Conservation (phyloP, 345 rosid species). For the Clausena lansium region DNA sequence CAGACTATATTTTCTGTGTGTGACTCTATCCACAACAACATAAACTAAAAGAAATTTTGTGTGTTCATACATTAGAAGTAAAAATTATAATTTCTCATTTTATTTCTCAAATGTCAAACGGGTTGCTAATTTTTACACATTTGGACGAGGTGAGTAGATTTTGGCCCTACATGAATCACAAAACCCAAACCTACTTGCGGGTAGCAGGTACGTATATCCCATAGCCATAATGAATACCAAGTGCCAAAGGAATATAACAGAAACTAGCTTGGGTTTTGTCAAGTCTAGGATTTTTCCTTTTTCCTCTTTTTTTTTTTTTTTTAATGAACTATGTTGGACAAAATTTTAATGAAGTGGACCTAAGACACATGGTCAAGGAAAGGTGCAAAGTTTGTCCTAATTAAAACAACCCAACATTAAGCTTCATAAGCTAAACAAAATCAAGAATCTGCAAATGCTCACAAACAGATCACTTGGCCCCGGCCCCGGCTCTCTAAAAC, state of each 20-base stretch:
- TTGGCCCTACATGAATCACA: not conserved
- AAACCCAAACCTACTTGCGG: not conserved
- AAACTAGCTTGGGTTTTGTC: conserved; percentile 7
- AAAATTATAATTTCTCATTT: too few relatives aligned
- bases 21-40: too few relatives aligned
- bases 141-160: not conserved
- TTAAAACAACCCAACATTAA: not conserved
- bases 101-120: not conserved
- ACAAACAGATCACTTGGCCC: conserved; percentile 21
- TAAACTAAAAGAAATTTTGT: too few relatives aligned
- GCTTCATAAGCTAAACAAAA: not conserved
- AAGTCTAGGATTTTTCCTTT: conserved; percentile 8
- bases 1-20: too few relatives aligned
- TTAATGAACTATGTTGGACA: not conserved
- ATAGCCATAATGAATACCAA: not conserved
- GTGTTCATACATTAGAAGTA: too few relatives aligned
- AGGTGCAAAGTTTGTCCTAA: not conserved
- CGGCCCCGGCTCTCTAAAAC: conserved; percentile 11
- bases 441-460: conserved; percentile 20
- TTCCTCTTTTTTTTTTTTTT: not conserved
- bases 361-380: not conserved
- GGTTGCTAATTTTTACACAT: not conserved
- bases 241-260: not conserved
- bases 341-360: conserved; percentile 19
- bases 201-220: not conserved